Conservation (phyloP, 495 filamentous ascomycete species). For the Astrocystis sublimbata region DNA sequence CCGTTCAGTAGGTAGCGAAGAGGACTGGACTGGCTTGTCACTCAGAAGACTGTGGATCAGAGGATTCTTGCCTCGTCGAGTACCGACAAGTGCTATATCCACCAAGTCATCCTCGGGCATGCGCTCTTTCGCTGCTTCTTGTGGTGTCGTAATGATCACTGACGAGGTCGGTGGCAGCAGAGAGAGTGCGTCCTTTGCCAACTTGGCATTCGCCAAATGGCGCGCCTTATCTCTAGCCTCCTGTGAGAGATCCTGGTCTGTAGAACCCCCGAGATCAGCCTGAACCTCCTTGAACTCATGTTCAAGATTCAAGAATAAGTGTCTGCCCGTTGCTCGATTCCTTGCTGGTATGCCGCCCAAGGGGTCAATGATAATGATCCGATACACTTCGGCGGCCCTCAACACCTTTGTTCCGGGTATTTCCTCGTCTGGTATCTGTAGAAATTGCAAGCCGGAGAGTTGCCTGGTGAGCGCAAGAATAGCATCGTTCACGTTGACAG, state of each 20-base stretch:
- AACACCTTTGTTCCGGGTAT: slow-evolving; percentile 46
- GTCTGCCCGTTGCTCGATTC: slow-evolving; percentile 64
- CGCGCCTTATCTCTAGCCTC: slow-evolving; percentile 21
- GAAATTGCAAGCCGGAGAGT: slow-evolving; percentile 61
- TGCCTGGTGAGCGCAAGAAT: slow-evolving; percentile 71
- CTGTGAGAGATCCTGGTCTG: not conserved
- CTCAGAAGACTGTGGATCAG: slow-evolving; percentile 96
- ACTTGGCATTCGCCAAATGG: slow-evolving; percentile 72
- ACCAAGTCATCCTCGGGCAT: slow-evolving; percentile 44
- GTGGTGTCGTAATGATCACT: slow-evolving; percentile 80
- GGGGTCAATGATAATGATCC: slow-evolving; percentile 87
- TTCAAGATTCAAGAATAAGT: slow-evolving; percentile 93
- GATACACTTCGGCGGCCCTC: slow-evolving; percentile 65
- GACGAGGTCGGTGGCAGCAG: slow-evolving; percentile 86
- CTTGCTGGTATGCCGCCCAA: slow-evolving; percentile 80
- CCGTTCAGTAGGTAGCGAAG: slow-evolving; percentile 76
- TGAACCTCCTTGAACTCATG: slow-evolving; percentile 77
- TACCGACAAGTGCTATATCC: slow-evolving; percentile 54
- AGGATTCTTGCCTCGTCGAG: slow-evolving; percentile 77
- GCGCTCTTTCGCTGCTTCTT: slow-evolving; percentile 66
- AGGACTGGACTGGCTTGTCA: slow-evolving; percentile 88
- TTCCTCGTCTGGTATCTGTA: slow-evolving; percentile 44
- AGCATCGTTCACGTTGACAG: slow-evolving; percentile 64
- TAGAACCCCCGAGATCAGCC: slow-evolving; percentile 51
- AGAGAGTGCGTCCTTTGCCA: slow-evolving; percentile 66